A percentile compares a stretch with the other conserved stretches of the same genome.
phyloP scores from a whole-genome alignment of 2,329 filamentous ascomycete species.

The Alternaria conjuncta region DNA sequence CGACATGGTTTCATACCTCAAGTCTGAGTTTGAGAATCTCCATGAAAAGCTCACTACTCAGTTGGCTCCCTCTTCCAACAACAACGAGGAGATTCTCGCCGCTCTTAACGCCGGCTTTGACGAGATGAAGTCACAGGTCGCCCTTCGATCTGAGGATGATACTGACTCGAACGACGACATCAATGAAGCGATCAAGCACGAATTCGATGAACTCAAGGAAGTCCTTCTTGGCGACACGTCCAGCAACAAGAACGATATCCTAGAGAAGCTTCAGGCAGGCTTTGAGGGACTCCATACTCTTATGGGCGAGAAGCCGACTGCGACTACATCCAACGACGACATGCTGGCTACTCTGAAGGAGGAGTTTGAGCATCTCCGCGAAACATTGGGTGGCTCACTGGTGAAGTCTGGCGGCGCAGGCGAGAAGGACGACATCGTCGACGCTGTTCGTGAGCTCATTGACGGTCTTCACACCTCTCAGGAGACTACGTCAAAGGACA shows the following conservation, averaged over 20 bases:
- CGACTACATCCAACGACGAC: conserved; percentile 51
- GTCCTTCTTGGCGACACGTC: conserved; percentile 70
- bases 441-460: conserved; percentile 63
- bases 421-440: conserved; percentile 72
- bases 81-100: conserved; percentile 50
- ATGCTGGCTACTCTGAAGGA: conserved; percentile 60
- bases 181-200: conserved; percentile 76
- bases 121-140: conserved; percentile 51
- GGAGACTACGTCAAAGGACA: conserved; percentile 50
- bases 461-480: conserved; percentile 53
- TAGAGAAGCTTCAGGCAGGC: conserved; percentile 64
- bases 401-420: conserved; percentile 53
- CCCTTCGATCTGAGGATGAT: conserved; percentile 44
- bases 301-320: conserved; percentile 43
- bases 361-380: conserved; percentile 67
- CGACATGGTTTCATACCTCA: conserved; percentile 59
- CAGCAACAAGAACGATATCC: conserved; percentile 65
- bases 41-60: conserved; percentile 64
- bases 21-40: conserved; percentile 66
- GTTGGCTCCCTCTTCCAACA: conserved; percentile 39
- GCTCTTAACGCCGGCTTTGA: conserved; percentile 50
- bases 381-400: conserved; percentile 61
- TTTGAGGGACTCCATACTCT: conserved; percentile 57
- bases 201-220: conserved; percentile 82
- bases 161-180: conserved; percentile 53